A percentile compares a stretch with the other conserved stretches of the same genome.
These are phyloP conservation scores for Chaetothyriales sp. DNA, from an alignment of 2,329 filamentous ascomycete genomes.

Conservation along the genomic window DNA sequence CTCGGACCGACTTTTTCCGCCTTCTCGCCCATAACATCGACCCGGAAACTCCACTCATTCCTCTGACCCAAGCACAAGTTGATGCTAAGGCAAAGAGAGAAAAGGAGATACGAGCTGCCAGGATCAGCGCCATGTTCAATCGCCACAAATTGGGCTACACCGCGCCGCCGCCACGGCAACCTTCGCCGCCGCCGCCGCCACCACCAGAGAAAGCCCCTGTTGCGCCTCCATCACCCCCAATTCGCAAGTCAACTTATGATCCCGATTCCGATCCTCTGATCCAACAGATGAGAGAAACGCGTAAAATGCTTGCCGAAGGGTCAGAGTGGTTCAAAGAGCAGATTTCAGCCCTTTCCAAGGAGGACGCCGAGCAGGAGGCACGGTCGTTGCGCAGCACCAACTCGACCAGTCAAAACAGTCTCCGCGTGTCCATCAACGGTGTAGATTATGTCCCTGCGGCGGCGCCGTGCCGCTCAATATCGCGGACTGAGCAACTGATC, in stretches of 20 bases:
- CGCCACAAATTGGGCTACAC: neutral
- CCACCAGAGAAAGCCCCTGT: neutral
- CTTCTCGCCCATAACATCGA: slow-evolving; percentile 35
- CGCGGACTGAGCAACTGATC: slow-evolving; percentile 30
- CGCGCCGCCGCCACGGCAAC: slow-evolving; percentile 1
- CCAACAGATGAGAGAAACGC: slow-evolving; percentile 17
- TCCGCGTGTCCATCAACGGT: slow-evolving; percentile 18
- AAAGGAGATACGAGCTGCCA: slow-evolving; percentile 10
- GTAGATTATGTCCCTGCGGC: slow-evolving; percentile 27
- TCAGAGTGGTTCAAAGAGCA: slow-evolving; percentile 18
- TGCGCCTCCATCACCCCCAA: neutral
- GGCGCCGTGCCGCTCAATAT: slow-evolving; percentile 26
- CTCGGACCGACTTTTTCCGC: slow-evolving; percentile 36
- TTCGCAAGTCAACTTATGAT: neutral
- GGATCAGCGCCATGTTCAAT: slow-evolving; percentile 3
- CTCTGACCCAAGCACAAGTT: slow-evolving; percentile 12
- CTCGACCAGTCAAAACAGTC: slow-evolving; percentile 2
- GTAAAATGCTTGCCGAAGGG: slow-evolving; percentile 17
- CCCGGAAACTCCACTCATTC: slow-evolving; percentile 19
- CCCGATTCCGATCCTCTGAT: slow-evolving; percentile 17
- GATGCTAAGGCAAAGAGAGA: slow-evolving; percentile 9
- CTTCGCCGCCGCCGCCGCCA: slow-evolving; percentile 1
- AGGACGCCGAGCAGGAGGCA: slow-evolving; percentile 8
- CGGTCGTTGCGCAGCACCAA: slow-evolving; percentile 8
- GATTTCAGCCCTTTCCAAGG: slow-evolving; percentile 11